phyloP scores from a whole-genome alignment of 1,284 basidiomycete genomes.

The Caloboletus firmus region DNA sequence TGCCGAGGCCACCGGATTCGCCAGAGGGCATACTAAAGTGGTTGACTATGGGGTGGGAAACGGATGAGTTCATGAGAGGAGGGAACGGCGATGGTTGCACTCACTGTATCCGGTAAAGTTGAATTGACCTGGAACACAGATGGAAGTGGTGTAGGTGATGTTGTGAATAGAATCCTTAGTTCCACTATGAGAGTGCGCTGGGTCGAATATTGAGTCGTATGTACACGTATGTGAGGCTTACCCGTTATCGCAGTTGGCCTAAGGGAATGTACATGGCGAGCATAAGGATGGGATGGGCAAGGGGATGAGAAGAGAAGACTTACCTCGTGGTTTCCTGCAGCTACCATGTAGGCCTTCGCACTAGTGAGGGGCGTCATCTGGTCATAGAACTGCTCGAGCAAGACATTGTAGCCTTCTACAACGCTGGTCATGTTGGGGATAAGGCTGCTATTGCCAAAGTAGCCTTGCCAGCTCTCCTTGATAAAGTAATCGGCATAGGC shows the following conservation, averaged over 20 bases:
- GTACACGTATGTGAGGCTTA: slow-evolving; percentile 4
- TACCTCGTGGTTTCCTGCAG: slow-evolving; percentile 27
- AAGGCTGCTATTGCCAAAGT: slow-evolving; percentile 30
- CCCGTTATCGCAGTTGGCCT: slow-evolving; percentile 33
- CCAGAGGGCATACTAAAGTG: slow-evolving; percentile 32
- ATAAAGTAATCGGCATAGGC: slow-evolving; percentile 34
- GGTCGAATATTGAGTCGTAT: not conserved
- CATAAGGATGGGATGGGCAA: not conserved
- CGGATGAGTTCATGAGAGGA: not conserved
- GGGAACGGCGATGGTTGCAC: not conserved
- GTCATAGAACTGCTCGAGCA: slow-evolving; percentile 31
- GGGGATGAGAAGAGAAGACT: not conserved
- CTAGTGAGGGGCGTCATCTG: slow-evolving; percentile 28
- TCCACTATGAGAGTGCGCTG: slow-evolving; percentile 12
- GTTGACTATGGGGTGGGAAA: slow-evolving; percentile 17
- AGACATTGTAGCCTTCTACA: slow-evolving; percentile 25
- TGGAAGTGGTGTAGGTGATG: slow-evolving; percentile 29
- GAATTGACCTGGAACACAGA: slow-evolving; percentile 28
- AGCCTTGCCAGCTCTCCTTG: slow-evolving; percentile 31
- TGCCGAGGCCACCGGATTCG: slow-evolving; percentile 28
- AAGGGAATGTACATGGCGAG: not conserved
- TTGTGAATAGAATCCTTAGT: slow-evolving; percentile 25
- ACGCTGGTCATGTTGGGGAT: slow-evolving; percentile 30
- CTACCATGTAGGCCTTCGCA: slow-evolving; percentile 31
- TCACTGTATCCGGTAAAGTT: slow-evolving; percentile 34